Percentiles rank a stretch among this genome's conserved stretches.
phyloP scores from a whole-genome alignment of 2,329 filamentous ascomycete genomes.

The Pseudocercospora pini-densiflorae region DNA sequence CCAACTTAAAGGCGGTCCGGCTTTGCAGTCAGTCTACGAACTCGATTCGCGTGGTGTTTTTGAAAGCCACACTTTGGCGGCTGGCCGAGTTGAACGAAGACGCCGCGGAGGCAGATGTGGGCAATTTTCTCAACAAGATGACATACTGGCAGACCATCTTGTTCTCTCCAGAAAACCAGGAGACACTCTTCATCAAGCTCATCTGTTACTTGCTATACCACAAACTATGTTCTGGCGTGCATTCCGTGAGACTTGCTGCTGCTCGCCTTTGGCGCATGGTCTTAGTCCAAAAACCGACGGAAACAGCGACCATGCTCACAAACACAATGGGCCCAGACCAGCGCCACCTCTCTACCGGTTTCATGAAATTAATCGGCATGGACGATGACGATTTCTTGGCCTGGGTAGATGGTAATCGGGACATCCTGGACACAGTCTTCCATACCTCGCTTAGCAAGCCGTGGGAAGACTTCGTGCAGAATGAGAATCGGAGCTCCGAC shows the following conservation, averaged over 20 bases:
- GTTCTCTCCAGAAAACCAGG: constrained; percentile 74
- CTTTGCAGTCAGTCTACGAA: constrained; percentile 84
- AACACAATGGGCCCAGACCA: constrained; percentile 74
- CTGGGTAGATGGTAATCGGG: constrained; percentile 85
- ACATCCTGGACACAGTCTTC: constrained; percentile 80
- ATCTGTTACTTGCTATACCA: constrained; percentile 93
- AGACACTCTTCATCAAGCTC: constrained; percentile 81
- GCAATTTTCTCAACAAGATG: constrained; percentile 79
- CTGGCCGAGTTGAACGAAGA: constrained; percentile 81
- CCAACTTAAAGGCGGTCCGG: constrained; percentile 82
- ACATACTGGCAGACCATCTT: constrained; percentile 96
- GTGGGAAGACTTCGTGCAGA: constrained; percentile 86
- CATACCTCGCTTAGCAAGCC: constrained; percentile 76
- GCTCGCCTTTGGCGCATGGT: constrained; percentile 90
- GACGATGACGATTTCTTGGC: constrained; percentile 86
- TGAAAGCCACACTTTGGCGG: constrained; percentile 77
- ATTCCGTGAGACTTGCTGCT: constrained; percentile 72
- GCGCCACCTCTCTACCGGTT: constrained; percentile 72
- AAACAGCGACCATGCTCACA: constrained; percentile 74
- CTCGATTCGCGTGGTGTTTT: constrained; percentile 75
- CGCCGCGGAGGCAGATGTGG: constrained; percentile 65
- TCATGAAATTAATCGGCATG: constrained; percentile 81
- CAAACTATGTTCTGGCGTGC: constrained; percentile 75
- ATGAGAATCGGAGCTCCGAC: constrained; percentile 79
- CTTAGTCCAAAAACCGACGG: constrained; percentile 88